Percentiles rank a stretch among this genome's conserved stretches.
Evolutionary conservation across 208 protist genomes (phyloP).

Genomic region (Trypanosoma theileri): DNA sequence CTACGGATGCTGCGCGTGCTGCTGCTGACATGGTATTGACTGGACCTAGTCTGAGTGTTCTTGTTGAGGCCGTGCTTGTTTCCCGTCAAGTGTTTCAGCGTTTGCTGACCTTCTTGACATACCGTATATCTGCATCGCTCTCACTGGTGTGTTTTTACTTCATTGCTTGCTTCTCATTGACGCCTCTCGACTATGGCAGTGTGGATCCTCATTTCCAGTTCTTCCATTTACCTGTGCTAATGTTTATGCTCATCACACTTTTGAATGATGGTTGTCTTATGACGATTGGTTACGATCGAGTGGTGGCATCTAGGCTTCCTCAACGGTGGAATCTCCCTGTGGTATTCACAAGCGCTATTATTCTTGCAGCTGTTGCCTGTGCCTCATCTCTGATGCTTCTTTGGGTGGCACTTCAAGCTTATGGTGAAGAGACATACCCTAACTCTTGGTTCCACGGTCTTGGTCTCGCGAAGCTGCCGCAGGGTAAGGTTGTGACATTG

Average conservation of each 20-base stretch:
- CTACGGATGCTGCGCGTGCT: slow-evolving; percentile 92
- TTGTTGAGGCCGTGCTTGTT: slow-evolving; percentile 92
- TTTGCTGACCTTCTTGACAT: slow-evolving; percentile 89
- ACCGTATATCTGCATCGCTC: slow-evolving; percentile 77
- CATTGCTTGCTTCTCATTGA: slow-evolving; percentile 74
- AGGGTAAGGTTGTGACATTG: slow-evolving; percentile 79
- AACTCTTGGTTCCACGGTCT: slow-evolving; percentile 60
- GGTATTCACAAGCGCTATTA: slow-evolving; percentile 30
- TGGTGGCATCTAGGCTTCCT: slow-evolving; percentile 27
- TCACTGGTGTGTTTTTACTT: slow-evolving; percentile 86
- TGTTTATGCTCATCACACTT: slow-evolving; percentile 93
- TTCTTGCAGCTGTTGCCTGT: slow-evolving; percentile 41
- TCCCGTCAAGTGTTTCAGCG: slow-evolving; percentile 94
- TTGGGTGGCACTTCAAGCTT: slow-evolving; percentile 41
- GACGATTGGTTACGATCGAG: slow-evolving; percentile 48
- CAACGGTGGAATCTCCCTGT: slow-evolving; percentile 50
- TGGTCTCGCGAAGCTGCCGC: slow-evolving; percentile 56
- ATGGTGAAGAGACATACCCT: slow-evolving; percentile 46
- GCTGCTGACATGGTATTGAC: slow-evolving; percentile 96
- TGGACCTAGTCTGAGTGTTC: slow-evolving; percentile 87
- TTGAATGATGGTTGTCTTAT: slow-evolving; percentile 62
- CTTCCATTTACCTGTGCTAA: slow-evolving; percentile 85
- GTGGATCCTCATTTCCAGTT: slow-evolving; percentile 63
- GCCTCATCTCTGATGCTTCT: slow-evolving; percentile 56
- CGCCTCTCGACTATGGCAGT: slow-evolving; percentile 62